phyloP scores from a whole-genome alignment of 163 green algal genomes.

The Smithsoniella earleae region DNA sequence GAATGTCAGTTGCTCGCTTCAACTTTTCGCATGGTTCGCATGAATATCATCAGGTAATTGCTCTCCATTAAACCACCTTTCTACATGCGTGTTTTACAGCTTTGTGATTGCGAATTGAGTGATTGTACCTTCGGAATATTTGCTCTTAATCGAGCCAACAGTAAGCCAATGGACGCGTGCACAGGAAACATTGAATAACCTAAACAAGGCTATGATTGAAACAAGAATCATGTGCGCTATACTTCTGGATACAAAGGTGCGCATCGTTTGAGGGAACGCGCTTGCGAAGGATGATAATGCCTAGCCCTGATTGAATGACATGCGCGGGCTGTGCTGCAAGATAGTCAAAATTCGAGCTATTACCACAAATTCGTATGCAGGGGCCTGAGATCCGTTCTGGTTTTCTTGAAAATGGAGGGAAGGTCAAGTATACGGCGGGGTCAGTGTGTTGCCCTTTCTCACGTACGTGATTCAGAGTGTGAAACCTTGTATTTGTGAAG shows the following conservation, averaged over 20 bases:
- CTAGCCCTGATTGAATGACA: too few relatives aligned
- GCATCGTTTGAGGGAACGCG: background rate
- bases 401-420: conserved; percentile 68
- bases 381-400: conserved; percentile 91
- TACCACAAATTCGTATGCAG: too few relatives aligned
- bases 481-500: too few relatives aligned
- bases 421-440: conserved; percentile 48
- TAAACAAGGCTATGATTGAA: conserved; percentile 78
- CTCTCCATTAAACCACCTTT: too few relatives aligned
- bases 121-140: too few relatives aligned
- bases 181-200: conserved; percentile 87
- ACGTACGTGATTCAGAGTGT: too few relatives aligned
- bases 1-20: conserved; percentile 95
- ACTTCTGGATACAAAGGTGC: conserved; percentile 91
- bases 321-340: too few relatives aligned
- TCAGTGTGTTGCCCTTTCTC: background rate
- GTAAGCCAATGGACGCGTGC: too few relatives aligned
- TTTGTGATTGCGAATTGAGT: too few relatives aligned
- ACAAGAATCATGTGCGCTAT: conserved; percentile 94
- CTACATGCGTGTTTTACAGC: too few relatives aligned
- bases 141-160: too few relatives aligned
- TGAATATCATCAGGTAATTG: conserved; percentile 87
- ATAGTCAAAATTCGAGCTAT: too few relatives aligned
- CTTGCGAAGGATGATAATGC: background rate
- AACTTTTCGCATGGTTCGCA: conserved; percentile 94